Percentiles rank a stretch among this genome's conserved stretches.
Evolutionary conservation across 768 basidiomycete genomes (phyloP).

Genomic region (Macrocybe gigantea): DNA sequence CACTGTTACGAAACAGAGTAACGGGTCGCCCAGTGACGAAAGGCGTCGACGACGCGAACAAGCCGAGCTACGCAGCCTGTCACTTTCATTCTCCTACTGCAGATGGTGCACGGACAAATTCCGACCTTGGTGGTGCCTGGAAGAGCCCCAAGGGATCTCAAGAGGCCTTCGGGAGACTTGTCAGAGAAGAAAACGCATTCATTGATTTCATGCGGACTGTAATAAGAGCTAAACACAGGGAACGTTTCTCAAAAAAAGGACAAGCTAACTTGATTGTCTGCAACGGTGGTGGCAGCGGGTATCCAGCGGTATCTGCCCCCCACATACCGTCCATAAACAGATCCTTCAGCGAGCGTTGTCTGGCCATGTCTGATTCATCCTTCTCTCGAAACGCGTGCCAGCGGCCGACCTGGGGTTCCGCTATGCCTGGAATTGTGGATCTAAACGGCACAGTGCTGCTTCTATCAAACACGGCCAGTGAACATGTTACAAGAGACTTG

Average conservation of each 20-base stretch:
- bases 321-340: constrained; percentile 40
- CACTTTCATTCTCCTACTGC: constrained; percentile 1
- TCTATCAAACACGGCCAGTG: constrained; percentile 49
- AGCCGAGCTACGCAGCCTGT: constrained; percentile 43
- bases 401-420: constrained; percentile 61
- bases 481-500: constrained; percentile 38
- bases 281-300: constrained; percentile 33
- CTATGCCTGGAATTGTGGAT: constrained; percentile 56
- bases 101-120: neutral
- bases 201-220: constrained; percentile 23
- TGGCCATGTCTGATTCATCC: constrained; percentile 10
- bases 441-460: constrained; percentile 42
- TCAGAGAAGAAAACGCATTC: constrained; percentile 54
- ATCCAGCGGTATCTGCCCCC: constrained; percentile 22
- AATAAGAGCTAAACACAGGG: neutral
- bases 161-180: constrained; percentile 49
- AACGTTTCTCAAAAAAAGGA: neutral
- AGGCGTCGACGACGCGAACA: constrained; percentile 70
- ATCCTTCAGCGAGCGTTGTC: neutral
- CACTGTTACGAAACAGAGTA: constrained; percentile 56
- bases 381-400: constrained; percentile 58
- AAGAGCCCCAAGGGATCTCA: constrained; percentile 35
- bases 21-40: constrained; percentile 73
- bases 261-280: constrained; percentile 28
- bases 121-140: constrained; percentile 44